Evolutionary conservation across 2,329 filamentous ascomycete species (phyloP), one percentile per base, ranked within the genome.

Genomic region (Pseudophaeomoniella oleicola): DNA sequence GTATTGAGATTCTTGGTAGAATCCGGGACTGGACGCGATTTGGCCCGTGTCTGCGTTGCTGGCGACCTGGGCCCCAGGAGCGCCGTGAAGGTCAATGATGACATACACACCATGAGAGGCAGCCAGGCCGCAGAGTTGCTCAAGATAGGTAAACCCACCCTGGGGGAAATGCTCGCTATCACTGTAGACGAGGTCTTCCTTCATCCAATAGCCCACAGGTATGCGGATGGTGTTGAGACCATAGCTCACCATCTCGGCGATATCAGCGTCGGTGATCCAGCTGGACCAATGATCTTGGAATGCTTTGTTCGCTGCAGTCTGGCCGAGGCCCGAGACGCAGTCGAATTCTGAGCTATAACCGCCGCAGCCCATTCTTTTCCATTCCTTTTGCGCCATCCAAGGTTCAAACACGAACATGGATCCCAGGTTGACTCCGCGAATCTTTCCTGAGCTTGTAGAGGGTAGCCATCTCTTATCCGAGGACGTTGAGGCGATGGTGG

Each of bases 1-100:
- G 49, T 68, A 74, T 48, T 74, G 59, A 45, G 63, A 64, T 37
- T 62, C 55, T 19, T 58, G 55, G 51, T 69, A 75, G 54, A 75
- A 74, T 4, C 66, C 67, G 2, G 67, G 43, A 0, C 38, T 42
- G 5, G 53, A 40, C 4, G 51, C 52, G 34, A 52, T 49, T 37
- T 55, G 43, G 9, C 63, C 63, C 3, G 63, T 67, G 44, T 64
- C 64, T 2, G 62, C 46, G 17, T 68, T 56, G 3, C 51, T 39
- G 2, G 54, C 42, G 12, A 56, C 48, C 42, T 68, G 64, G 2
- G 62, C 61, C 16, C 60, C 60, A 0, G 65, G 64, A 0, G 56
- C 62, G 10, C 63, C 65, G 39, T 69, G 65, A 10, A 66, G 51
- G 38, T 66, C 64, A 3, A 69, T 46, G 30, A 69, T 64, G 31